phyloP scores from a whole-genome alignment of 2,329 filamentous ascomycete species.

The Aspergillus nomiae region DNA sequence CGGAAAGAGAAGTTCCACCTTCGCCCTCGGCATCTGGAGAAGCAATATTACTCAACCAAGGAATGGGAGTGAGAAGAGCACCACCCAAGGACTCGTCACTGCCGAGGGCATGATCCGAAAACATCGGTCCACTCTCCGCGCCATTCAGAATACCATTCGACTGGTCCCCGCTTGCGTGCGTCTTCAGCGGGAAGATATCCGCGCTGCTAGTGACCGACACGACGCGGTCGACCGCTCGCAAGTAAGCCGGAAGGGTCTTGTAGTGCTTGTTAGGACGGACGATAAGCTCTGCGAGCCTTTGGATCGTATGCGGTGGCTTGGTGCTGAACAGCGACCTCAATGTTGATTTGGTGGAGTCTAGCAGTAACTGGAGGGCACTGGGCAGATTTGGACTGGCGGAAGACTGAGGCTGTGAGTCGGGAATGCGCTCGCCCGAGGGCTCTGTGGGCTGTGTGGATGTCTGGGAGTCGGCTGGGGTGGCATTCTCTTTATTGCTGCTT shows the following conservation, averaged over 20 bases:
- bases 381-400: conserved; percentile 58
- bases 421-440: conserved; percentile 42
- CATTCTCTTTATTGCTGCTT: conserved; percentile 44
- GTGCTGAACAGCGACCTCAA: conserved; percentile 68
- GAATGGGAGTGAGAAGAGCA: conserved; percentile 88
- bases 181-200: conserved; percentile 75
- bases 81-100: conserved; percentile 89
- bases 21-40: conserved; percentile 30
- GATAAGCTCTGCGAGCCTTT: conserved; percentile 86
- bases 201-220: conserved; percentile 84
- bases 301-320: conserved; percentile 87
- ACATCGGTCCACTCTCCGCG: conserved; percentile 37
- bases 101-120: conserved; percentile 56
- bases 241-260: conserved; percentile 76
- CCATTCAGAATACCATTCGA: conserved; percentile 59
- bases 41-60: conserved; percentile 67
- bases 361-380: conserved; percentile 63
- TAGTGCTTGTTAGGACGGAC: conserved; percentile 78
- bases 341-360: conserved; percentile 61
- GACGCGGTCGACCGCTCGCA: conserved; percentile 87
- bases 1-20: conserved; percentile 15
- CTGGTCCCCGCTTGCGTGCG: conserved; percentile 23
- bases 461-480: conserved; percentile 33
- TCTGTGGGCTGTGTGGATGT: conserved; percentile 41
- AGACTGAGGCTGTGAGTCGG: conserved; percentile 45